Percentiles rank a stretch among this genome's conserved stretches.
Evolutionary conservation across 108 stramenopile genomes (phyloP).

Genomic region (Fragilariopsis cylindrus): DNA sequence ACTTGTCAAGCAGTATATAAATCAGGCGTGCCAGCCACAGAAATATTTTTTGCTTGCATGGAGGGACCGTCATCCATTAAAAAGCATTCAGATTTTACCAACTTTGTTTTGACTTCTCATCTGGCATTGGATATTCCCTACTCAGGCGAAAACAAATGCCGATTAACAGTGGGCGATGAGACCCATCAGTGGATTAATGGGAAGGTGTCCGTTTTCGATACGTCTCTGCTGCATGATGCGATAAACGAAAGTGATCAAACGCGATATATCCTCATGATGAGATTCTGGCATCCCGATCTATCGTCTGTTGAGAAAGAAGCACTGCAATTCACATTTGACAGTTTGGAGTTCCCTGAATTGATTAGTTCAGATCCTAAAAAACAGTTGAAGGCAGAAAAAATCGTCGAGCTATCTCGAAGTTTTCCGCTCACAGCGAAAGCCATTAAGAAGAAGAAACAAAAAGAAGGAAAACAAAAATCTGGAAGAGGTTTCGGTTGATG

Average conservation of each 20-base stretch:
- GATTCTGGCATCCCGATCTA: slow-evolving; percentile 94
- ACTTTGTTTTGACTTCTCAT: slow-evolving; percentile 92
- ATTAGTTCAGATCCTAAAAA: slow-evolving; percentile 50
- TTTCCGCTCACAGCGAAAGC: slow-evolving; percentile 48
- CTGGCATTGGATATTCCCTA: slow-evolving; percentile 84
- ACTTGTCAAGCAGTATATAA: slow-evolving; percentile 68
- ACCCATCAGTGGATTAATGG: slow-evolving; percentile 85
- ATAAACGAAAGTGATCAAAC: slow-evolving; percentile 80
- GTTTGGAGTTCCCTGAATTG: slow-evolving; percentile 72
- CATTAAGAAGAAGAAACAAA: slow-evolving; percentile 18
- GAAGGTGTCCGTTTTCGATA: slow-evolving; percentile 82
- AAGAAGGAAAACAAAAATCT: slow-evolving; percentile 22
- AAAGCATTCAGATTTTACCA: slow-evolving; percentile 74
- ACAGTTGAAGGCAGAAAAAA: slow-evolving; percentile 51
- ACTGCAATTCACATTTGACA: slow-evolving; percentile 87
- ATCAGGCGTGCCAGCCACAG: slow-evolving; percentile 74
- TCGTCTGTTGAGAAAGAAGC: slow-evolving; percentile 75
- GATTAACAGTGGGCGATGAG: slow-evolving; percentile 78
- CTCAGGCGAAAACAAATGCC: slow-evolving; percentile 74
- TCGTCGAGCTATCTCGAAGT: slow-evolving; percentile 44
- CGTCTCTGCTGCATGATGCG: slow-evolving; percentile 88
- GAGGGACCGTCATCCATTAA: slow-evolving; percentile 59
- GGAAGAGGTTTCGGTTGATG: slow-evolving; percentile 12
- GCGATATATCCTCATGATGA: slow-evolving; percentile 88
- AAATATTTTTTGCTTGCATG: slow-evolving; percentile 93